These are phyloP conservation scores for Allantophomopsis cytisporea DNA, from an alignment of 2,329 filamentous ascomycete genomes.

Conservation along the genomic window DNA sequence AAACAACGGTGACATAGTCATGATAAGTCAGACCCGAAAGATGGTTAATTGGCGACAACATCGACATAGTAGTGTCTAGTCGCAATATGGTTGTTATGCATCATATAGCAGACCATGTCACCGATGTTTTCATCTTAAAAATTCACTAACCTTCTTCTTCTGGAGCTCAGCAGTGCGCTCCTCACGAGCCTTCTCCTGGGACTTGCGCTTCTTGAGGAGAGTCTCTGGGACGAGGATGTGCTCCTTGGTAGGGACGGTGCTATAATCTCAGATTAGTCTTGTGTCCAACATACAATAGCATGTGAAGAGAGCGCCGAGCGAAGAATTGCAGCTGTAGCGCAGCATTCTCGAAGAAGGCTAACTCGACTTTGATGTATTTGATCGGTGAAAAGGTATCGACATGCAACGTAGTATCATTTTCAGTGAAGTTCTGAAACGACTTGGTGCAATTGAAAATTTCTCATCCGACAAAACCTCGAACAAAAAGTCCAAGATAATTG, in stretches of 20 bases:
- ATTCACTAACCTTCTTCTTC: slow-evolving; percentile 61
- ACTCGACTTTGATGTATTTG: slow-evolving; percentile 70
- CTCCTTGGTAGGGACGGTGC: slow-evolving; percentile 85
- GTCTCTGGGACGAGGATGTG: slow-evolving; percentile 98
- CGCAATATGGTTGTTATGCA: slow-evolving; percentile 76
- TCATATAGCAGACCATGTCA: slow-evolving; percentile 45
- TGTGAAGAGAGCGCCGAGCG: slow-evolving; percentile 63
- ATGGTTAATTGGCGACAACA: slow-evolving; percentile 99
- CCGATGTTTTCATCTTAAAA: slow-evolving; percentile 9
- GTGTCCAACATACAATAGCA: slow-evolving; percentile 48
- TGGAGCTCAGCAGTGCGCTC: slow-evolving; percentile 66
- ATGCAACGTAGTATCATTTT: too few relatives aligned
- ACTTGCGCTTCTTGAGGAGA: slow-evolving; percentile 99
- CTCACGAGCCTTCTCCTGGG: slow-evolving; percentile 96
- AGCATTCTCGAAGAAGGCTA: slow-evolving; percentile 79
- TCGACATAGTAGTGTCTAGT: slow-evolving; percentile 78
- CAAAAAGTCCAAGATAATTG: slow-evolving; percentile 32
- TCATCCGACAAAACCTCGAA: slow-evolving; percentile 70
- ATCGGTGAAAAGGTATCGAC: slow-evolving; percentile 48
- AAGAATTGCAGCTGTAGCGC: slow-evolving; percentile 87
- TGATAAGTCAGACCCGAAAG: slow-evolving; percentile 88
- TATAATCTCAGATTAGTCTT: slow-evolving; percentile 69
- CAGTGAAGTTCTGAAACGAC: too few relatives aligned
- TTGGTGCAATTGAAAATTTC: slow-evolving; percentile 21
- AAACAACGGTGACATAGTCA: slow-evolving; percentile 9